Base-by-base conservation (phyloP, 352 stramenopile species). In the Paralagenidium karlingii region DNA sequence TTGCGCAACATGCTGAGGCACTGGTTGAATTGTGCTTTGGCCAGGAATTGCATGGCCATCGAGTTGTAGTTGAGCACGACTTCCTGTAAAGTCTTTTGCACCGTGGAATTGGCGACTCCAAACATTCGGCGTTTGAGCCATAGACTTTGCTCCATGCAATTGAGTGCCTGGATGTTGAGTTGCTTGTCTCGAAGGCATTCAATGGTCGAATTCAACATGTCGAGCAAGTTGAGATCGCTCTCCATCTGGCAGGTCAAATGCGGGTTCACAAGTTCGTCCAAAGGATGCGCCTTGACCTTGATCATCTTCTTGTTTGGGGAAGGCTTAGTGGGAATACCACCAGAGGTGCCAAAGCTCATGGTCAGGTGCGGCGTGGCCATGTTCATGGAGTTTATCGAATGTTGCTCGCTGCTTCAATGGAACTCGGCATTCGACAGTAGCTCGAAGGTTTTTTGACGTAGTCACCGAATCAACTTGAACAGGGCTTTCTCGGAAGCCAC, bases 81-180 rank as follows among this genome's bases (percentile, higher is more conserved):
- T 1, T 85, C 68, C 16, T 66, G 57, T 5, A 85, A 53, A 8
- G 67, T 54, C 20, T 55, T 59, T 16, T 65, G 59, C 7, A 88
- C 70, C 16, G 67, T 57, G 3, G 58, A 51, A 43, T 67, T 77
- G 10, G 70, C 65, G 21, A 74, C 48, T 3, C 75, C 75, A 36
- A 86, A 80, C 68, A 89, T 84, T 7, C 70, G 64, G 3, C 68
- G 62, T 44, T 86, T 78, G 4, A 89, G 55, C 67, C 68, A 83
- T 5, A 86, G 51, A 25, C 56, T 70, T 32, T 89, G 75, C 41
- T 89, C 75, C 15, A 86, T 34, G 41, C 71, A 84, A 3, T 68
- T 67, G 11, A 89, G 47, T 10, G 75, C 75, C 43, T 89, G 68
- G 13, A 86, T 27, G 38, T 86, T 63, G 64, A 89, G 81, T 19